Evolutionary conservation across 1,284 basidiomycete genomes (phyloP), one percentile per base, ranked within the genome.

Genomic region (Ganoderma multipileum): DNA sequence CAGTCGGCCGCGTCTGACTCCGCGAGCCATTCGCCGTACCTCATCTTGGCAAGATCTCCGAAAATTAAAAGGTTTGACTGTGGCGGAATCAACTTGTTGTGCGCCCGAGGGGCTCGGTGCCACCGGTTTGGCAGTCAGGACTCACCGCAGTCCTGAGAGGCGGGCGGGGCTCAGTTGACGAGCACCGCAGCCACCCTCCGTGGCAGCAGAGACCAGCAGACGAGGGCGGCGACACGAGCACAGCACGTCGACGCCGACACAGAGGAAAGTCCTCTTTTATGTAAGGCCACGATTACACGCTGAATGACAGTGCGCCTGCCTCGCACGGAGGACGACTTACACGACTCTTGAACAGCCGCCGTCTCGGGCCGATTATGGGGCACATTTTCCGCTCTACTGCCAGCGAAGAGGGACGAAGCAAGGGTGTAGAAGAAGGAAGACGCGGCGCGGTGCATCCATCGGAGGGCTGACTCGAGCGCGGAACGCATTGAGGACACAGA

Each of bases 261-360:
- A 69, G 69, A 68, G 71, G 69, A 72, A 66, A 66, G 71, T 72
- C 66, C 52, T 14, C 58, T 55, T 68, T 72, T 72, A 72, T 72
- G 69, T 72, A 72, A 72, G 71, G 66, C 71, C 57, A 61, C 52
- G 61, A 23, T 38, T 36, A 57, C 71, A 71, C 69, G 67, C 62
- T 68, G 65, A 63, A 52, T 60, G 68, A 63, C 66, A 72, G 64
- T 65, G 62, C 64, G 62, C 64, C 47, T 67, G 71, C 68, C 65
- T 62, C 59, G 71, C 28, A 62, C 69, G 63, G 57, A 58, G 54
- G 58, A 62, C 64, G 47, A 57, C 68, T 63, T 61, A 66, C 69
- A 70, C 67, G 71, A 67, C 61, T 68, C 63, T 61, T 60, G 39
- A 63, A 65, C 65, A 63, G 58, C 41, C 67, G 59, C 66, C 69